Conservation (phyloP, 768 basidiomycete species). For the Xanthoconium stramineum region DNA sequence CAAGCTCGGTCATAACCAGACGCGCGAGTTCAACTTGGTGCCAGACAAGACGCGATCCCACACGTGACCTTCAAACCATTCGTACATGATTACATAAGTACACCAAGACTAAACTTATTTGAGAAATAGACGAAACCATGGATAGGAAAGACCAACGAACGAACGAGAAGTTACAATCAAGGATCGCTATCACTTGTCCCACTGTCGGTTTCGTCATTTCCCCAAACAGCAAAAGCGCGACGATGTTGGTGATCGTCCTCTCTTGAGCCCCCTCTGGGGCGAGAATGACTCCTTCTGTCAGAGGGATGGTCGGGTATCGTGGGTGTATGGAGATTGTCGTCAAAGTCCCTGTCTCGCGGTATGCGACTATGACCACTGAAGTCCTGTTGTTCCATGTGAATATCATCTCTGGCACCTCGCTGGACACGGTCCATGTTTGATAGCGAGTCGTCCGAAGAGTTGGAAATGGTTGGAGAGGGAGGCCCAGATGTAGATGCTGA, state of each 20-base stretch:
- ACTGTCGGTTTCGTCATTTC: slow-evolving; percentile 86
- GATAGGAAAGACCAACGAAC: background rate
- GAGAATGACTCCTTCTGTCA: slow-evolving; percentile 14
- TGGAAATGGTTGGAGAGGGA: slow-evolving; percentile 36
- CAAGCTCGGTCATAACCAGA: slow-evolving; percentile 16
- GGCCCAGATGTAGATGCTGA: slow-evolving; percentile 31
- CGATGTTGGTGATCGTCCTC: slow-evolving; percentile 31
- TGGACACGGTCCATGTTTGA: slow-evolving; percentile 36
- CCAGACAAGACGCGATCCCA: background rate
- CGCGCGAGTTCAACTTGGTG: background rate
- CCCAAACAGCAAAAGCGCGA: slow-evolving; percentile 81
- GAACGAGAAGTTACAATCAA: slow-evolving; percentile 11
- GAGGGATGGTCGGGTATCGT: slow-evolving; percentile 41
- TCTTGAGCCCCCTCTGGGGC: slow-evolving; percentile 8
- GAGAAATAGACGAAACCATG: slow-evolving; percentile 5
- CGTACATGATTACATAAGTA: slow-evolving; percentile 1
- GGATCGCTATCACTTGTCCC: slow-evolving; percentile 71
- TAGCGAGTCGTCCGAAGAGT: slow-evolving; percentile 38
- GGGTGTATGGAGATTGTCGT: slow-evolving; percentile 60
- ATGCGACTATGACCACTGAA: slow-evolving; percentile 53
- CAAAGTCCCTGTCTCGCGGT: slow-evolving; percentile 56
- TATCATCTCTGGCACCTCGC: slow-evolving; percentile 51
- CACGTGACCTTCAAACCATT: slow-evolving; percentile 14
- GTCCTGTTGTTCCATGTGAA: slow-evolving; percentile 37
- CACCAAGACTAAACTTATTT: background rate